Conservation (phyloP, 2,329 filamentous ascomycete species). For the Aspergillus caelatus region DNA sequence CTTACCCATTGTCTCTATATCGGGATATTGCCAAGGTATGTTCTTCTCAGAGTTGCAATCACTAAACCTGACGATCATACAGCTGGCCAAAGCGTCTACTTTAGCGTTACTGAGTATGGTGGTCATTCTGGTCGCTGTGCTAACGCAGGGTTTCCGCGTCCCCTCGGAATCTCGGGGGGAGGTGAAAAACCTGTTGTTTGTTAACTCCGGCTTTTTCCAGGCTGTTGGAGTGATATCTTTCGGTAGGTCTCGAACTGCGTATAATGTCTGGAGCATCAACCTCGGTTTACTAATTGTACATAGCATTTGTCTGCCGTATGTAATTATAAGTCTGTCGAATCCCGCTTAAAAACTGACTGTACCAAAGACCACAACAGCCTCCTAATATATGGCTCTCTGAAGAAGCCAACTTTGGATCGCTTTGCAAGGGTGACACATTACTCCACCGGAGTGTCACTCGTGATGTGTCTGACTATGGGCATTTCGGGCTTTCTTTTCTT, state of each 20-base stretch:
- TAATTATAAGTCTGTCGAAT: constrained; percentile 12
- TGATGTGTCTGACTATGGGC: constrained; percentile 89
- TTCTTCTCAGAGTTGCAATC: constrained; percentile 1
- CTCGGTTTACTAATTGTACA: constrained; percentile 34
- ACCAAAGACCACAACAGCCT: constrained; percentile 83
- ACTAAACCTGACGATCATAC: constrained; percentile 34
- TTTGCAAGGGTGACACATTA: constrained; percentile 93
- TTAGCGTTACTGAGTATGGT: constrained; percentile 91
- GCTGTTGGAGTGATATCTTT: constrained; percentile 98
- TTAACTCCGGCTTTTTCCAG: constrained; percentile 89
- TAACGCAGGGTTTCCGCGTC: constrained; percentile 78
- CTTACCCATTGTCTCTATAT: constrained; percentile 90
- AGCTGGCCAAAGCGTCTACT: constrained; percentile 95
- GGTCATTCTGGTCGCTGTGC: constrained; percentile 83
- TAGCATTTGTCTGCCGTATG: constrained; percentile 69
- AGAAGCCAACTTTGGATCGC: constrained; percentile 91
- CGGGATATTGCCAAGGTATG: constrained; percentile 93
- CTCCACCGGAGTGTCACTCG: constrained; percentile 84
- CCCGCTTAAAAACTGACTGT: constrained; percentile 21
- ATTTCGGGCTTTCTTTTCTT: constrained; percentile 90
- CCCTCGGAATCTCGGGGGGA: constrained; percentile 72
- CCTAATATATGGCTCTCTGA: constrained; percentile 93
- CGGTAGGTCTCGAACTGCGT: constrained; percentile 57
- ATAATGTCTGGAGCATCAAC: background rate
- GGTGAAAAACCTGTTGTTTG: constrained; percentile 70